Conservation (phyloP, 768 basidiomycete genomes). For the Phlegmacium glaucopus region DNA sequence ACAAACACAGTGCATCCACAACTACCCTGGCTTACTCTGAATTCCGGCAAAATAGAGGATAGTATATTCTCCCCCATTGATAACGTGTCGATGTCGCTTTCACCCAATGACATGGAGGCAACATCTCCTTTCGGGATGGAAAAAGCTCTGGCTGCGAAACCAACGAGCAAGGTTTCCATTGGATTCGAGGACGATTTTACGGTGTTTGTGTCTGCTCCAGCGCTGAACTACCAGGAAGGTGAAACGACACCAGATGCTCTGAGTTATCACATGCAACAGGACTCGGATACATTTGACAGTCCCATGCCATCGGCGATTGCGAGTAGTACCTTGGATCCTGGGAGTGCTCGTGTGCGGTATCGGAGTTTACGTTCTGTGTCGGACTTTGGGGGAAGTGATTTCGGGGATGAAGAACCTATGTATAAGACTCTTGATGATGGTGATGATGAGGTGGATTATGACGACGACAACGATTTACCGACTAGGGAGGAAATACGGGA, state of each 20-base stretch:
- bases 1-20: too few species aligned
- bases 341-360: slow-evolving; percentile 2
- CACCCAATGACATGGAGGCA: slow-evolving; percentile 5
- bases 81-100: not conserved
- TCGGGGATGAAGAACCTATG: slow-evolving; percentile 13
- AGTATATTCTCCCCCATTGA: not conserved
- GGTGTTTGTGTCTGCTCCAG: slow-evolving; percentile 65
- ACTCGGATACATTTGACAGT: not conserved
- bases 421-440: slow-evolving; percentile 12
- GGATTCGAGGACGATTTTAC: slow-evolving; percentile 81
- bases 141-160: not conserved
- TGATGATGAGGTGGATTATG: slow-evolving; percentile 12
- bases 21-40: too few species aligned
- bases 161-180: slow-evolving; percentile 17
- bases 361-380: slow-evolving; percentile 59
- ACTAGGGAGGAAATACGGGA: slow-evolving; percentile 45
- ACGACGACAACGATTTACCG: slow-evolving; percentile 37
- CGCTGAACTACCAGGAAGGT: slow-evolving; percentile 9
- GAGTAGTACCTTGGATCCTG: not conserved
- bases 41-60: not conserved
- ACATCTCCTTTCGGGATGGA: slow-evolving; percentile 8
- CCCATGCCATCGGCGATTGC: not conserved
- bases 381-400: slow-evolving; percentile 49
- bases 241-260: not conserved
- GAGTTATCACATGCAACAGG: slow-evolving; percentile 6